phyloP scores from a whole-genome alignment of 2,329 filamentous ascomycete genomes.

The Stenocarpella maydis region DNA sequence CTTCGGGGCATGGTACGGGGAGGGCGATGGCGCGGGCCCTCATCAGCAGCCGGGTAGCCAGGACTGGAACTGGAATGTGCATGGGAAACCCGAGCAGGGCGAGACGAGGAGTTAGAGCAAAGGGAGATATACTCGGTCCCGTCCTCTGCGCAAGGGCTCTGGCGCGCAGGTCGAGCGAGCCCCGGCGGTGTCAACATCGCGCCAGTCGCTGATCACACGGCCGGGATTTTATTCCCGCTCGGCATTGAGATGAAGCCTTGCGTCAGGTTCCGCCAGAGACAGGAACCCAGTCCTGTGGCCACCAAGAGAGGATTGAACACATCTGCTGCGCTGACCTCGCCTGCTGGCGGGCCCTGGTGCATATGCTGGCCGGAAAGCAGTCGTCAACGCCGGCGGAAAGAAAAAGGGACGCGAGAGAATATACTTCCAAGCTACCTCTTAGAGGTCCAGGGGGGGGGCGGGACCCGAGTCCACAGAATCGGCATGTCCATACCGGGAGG shows the following conservation, averaged over 20 bases:
- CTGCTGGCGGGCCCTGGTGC: background rate
- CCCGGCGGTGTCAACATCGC: background rate
- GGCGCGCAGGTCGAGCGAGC: background rate
- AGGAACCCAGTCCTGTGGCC: background rate
- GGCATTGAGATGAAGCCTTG: background rate
- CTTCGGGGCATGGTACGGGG: conserved; percentile 31
- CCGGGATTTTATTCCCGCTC: background rate
- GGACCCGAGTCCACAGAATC: conserved; percentile 13
- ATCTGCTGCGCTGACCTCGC: conserved; percentile 12
- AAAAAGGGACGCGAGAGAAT: background rate
- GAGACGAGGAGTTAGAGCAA: background rate
- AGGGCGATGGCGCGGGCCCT: conserved; percentile 6
- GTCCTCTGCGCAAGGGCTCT: background rate
- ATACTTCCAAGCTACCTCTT: background rate
- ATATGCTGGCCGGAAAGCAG: background rate
- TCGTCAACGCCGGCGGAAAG: background rate
- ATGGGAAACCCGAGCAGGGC: conserved; percentile 7
- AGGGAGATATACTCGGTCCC: background rate
- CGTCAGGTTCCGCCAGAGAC: background rate
- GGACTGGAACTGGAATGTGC: conserved; percentile 20
- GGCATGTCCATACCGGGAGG: conserved; percentile 1
- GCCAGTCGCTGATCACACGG: background rate
- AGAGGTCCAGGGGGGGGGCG: background rate
- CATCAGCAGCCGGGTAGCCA: background rate
- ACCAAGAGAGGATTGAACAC: background rate